Evolutionary conservation across 1,139 yeast genomes (phyloP), one percentile per base, ranked within the genome.

Genomic region (Nadsonia commutata): DNA sequence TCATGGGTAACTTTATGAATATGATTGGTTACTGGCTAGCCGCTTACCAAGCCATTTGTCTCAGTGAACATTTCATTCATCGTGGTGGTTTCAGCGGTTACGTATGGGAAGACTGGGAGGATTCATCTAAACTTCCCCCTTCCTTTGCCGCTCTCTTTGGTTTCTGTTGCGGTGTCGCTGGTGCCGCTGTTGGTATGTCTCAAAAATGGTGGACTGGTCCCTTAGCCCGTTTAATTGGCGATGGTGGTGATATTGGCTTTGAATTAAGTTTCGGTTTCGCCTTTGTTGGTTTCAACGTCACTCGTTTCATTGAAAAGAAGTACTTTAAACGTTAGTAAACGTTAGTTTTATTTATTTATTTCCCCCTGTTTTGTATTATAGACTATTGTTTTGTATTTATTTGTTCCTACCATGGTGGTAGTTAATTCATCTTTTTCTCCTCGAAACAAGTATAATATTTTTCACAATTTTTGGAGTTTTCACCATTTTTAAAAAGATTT

Each of bases 21-120:
- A 67, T 85, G 61, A 83, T 86, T 60, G 90, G 84, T 50, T 86
- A 86, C 71, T 86, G 90, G 74, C 71, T 86, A 60, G 85, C 94
- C 48, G 81, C 85, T 56, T 86, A 86, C 66, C 76, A 75, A 56
- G 75, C 83, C 41, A 74, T 85, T 59, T 64, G 74, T 40, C 61
- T 80, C 20, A 71, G 84, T 37, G 95, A 85, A 63, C 95, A 86
- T 64, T 77, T 82, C 57, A 68, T 84, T 57, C 80, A 74, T 72
- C 70, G 66, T 51, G 54, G 54, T 16, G 80, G 81, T 44, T 71
- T 74, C 54, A 53, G 63, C 40, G 74, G 72, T 47, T 85, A 85
- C 64, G 74, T 80, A 58, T 71, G 78, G 52, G 72, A 67, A 40
- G 74, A 71, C 52, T 80, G 77, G 70, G 63, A 72, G 49, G 74